phyloP scores from a whole-genome alignment of 108 stramenopile species.

The Mediolabrus comicus region DNA sequence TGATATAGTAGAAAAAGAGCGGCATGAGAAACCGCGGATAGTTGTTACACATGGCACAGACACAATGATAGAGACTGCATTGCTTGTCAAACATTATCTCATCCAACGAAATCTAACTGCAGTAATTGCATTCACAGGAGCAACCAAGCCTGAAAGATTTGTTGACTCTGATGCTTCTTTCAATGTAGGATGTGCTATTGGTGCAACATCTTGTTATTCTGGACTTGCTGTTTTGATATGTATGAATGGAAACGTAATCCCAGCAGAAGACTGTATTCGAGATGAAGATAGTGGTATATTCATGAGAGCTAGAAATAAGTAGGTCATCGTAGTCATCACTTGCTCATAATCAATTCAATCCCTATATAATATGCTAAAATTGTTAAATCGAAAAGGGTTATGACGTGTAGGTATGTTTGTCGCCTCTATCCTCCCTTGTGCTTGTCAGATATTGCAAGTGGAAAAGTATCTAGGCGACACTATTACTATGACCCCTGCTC shows the following conservation, averaged over 20 bases:
- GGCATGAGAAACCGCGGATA: conserved; percentile 10
- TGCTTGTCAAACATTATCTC: conserved; percentile 15
- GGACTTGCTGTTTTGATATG: conserved; percentile 29
- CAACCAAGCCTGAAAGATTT: conserved; percentile 60
- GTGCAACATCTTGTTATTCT: conserved; percentile 20
- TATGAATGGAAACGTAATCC: conserved; percentile 43
- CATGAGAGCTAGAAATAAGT: neutral
- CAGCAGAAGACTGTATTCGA: conserved; percentile 24
- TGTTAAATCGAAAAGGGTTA: too few species aligned
- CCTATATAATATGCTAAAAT: too few species aligned
- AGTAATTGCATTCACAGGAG: conserved; percentile 53
- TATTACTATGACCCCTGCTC: too few species aligned
- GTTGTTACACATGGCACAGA: conserved; percentile 63
- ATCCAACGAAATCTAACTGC: neutral
- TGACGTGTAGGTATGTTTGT: too few species aligned
- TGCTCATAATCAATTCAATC: too few species aligned
- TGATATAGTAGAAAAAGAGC: neutral
- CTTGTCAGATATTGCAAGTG: too few species aligned
- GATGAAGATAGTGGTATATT: conserved; percentile 14
- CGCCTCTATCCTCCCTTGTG: too few species aligned
- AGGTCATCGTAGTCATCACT: neutral
- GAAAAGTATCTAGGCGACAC: too few species aligned
- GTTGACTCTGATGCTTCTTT: conserved; percentile 56
- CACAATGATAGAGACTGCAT: conserved; percentile 55
- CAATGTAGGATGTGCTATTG: conserved; percentile 53